Evolutionary conservation across 495 filamentous ascomycete genomes (phyloP).

Genomic region (Hypoxylon perforatum): DNA sequence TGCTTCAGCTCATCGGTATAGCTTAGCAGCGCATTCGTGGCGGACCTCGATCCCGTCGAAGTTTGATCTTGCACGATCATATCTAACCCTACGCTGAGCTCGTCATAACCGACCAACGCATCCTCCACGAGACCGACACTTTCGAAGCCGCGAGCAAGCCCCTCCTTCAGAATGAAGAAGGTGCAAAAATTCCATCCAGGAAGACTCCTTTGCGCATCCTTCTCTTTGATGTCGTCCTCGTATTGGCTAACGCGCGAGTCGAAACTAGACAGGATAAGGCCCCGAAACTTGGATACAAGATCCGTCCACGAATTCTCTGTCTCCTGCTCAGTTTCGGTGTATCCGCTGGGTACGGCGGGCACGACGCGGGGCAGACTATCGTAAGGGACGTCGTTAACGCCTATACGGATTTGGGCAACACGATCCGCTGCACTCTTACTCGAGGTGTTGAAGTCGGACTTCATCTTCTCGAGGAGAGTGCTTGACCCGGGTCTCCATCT

Average conservation of each 20-base stretch:
- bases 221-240: slow-evolving; percentile 96
- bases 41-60: slow-evolving; percentile 57
- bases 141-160: slow-evolving; percentile 91
- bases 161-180: slow-evolving; percentile 97
- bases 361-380: slow-evolving; percentile 65
- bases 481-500: slow-evolving; percentile 83
- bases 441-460: slow-evolving; percentile 89
- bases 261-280: slow-evolving; percentile 87
- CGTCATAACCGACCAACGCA: slow-evolving; percentile 91
- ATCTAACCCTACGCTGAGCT: slow-evolving; percentile 87
- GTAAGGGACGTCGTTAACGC: slow-evolving; percentile 69
- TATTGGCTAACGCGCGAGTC: slow-evolving; percentile 92
- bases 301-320: slow-evolving; percentile 81
- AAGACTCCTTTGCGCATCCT: slow-evolving; percentile 84
- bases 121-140: slow-evolving; percentile 96
- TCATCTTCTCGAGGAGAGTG: slow-evolving; percentile 89
- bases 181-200: slow-evolving; percentile 99
- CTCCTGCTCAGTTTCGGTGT: slow-evolving; percentile 73
- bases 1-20: slow-evolving; percentile 78
- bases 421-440: slow-evolving; percentile 82
- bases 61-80: slow-evolving; percentile 81
- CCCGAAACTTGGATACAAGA: slow-evolving; percentile 86
- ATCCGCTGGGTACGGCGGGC: slow-evolving; percentile 66
- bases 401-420: slow-evolving; percentile 85
- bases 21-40: slow-evolving; percentile 64